A percentile compares a stretch with the other conserved stretches of the same genome.
phyloP scores from a whole-genome alignment of 805 yeast species.

The Schwanniomyces occidentalis region DNA sequence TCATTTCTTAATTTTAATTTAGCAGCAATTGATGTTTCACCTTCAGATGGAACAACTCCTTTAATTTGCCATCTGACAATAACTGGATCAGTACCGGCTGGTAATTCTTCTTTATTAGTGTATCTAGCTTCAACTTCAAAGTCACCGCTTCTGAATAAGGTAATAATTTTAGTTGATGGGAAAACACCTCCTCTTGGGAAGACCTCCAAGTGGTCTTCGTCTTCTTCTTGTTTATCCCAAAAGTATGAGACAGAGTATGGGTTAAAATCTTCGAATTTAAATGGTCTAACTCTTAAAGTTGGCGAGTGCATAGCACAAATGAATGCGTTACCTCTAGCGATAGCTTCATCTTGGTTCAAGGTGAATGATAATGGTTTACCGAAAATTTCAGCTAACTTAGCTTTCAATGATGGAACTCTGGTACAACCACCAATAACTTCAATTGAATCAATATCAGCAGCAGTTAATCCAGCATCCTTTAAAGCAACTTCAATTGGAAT shows the following conservation, averaged over 20 bases:
- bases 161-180: constrained; percentile 96
- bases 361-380: constrained; percentile 89
- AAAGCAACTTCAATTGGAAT: constrained; percentile 82
- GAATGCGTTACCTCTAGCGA: constrained; percentile 98
- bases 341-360: constrained; percentile 98
- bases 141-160: constrained; percentile 88
- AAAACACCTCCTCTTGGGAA: constrained; percentile 90
- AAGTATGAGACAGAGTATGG: constrained; percentile 87
- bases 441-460: constrained; percentile 80
- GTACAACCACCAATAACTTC: constrained; percentile 98
- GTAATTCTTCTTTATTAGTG: constrained; percentile 72
- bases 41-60: constrained; percentile 81
- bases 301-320: constrained; percentile 99
- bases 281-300: constrained; percentile 96
- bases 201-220: constrained; percentile 88
- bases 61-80: constrained; percentile 84
- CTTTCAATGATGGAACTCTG: constrained; percentile 93
- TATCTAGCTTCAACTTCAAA: constrained; percentile 84
- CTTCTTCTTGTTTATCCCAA: constrained; percentile 95
- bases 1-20: constrained; percentile 96
- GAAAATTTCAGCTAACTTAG: constrained; percentile 74
- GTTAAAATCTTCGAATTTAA: constrained; percentile 96
- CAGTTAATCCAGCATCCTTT: constrained; percentile 69
- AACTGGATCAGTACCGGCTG: constrained; percentile 61
- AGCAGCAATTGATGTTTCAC: constrained; percentile 75